Evolutionary conservation across 2,329 filamentous ascomycete genomes (phyloP).

Genomic region (Aspergillus persii): DNA sequence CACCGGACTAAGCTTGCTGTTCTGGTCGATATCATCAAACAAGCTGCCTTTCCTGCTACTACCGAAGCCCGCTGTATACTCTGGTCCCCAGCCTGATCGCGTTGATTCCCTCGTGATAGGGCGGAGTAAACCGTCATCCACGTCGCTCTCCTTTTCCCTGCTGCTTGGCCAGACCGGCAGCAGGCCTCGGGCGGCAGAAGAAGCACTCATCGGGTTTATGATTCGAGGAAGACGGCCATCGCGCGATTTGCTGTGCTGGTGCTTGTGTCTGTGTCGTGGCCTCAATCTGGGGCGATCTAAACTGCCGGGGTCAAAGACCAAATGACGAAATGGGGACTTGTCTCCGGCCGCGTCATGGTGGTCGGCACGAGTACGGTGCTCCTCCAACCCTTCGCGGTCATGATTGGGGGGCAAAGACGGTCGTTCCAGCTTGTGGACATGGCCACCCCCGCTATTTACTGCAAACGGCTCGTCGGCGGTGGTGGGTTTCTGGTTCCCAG

Average conservation of each 20-base stretch:
- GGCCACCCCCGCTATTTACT: slow-evolving; percentile 12
- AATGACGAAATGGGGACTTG: slow-evolving; percentile 19
- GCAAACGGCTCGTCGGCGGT: slow-evolving; percentile 17
- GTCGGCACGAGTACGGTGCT: neutral
- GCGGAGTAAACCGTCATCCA: slow-evolving; percentile 29
- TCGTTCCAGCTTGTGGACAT: slow-evolving; percentile 9
- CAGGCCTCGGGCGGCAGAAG: slow-evolving; percentile 28
- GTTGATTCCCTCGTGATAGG: slow-evolving; percentile 32
- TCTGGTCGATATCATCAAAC: slow-evolving; percentile 25
- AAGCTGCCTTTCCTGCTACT: slow-evolving; percentile 31
- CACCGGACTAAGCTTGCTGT: slow-evolving; percentile 27
- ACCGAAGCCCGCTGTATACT: slow-evolving; percentile 26
- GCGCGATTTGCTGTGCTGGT: slow-evolving; percentile 32
- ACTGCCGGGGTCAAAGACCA: slow-evolving; percentile 19
- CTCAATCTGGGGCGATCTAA: slow-evolving; percentile 8
- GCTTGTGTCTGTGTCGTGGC: slow-evolving; percentile 24
- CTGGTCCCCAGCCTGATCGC: slow-evolving; percentile 33
- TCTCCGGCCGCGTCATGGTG: slow-evolving; percentile 1
- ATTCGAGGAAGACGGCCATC: slow-evolving; percentile 30
- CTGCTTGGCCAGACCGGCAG: slow-evolving; percentile 31
- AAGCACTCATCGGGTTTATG: slow-evolving; percentile 34
- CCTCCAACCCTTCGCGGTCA: slow-evolving; percentile 4
- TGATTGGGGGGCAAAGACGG: neutral
- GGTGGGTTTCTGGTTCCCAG: slow-evolving; percentile 16
- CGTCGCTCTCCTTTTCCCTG: slow-evolving; percentile 32